Evolutionary conservation across 2,329 filamentous ascomycete species (phyloP), one percentile per base, ranked within the genome.

Genomic region (Chaetomiaceae sp.): DNA sequence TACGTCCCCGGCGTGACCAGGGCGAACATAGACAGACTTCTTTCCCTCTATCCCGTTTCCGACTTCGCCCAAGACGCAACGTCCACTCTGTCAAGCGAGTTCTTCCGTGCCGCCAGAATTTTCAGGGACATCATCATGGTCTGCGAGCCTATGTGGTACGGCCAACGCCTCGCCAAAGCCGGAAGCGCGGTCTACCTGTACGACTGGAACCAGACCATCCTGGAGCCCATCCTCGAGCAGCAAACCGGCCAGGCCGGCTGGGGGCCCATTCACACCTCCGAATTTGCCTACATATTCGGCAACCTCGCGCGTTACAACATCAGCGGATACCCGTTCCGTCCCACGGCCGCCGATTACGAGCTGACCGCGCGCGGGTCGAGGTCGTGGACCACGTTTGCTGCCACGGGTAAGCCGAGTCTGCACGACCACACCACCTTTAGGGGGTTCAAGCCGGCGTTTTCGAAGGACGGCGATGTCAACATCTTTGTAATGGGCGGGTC

Each of bases 1-100:
- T 36, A 61, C 1, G 54, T 67, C 25, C 53, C 54, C 30, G 46
- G 11, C 2, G 61, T 65, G 13, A 47, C 62, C 1, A 56, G 59
- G 14, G 48, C 55, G 1, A 54, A 67, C 7, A 62, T 61, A 4
- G 57, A 63, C 18, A 57, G 58, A 2, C 52, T 67, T 0, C 63
- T 69, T n/a, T 56, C 61, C 0, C 54, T 65, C 1, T 68, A 68
- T 33, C 57, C 62, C 0, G 55, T 48, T 0, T 51, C 59, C 5
- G 61, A 64, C 13, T 67, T 68, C 21, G 55, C 57, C 1, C 18
- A 55, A 3, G 62, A 65, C 0, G 27, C 60, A 9, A 14, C 25
- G 1, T 57, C n/a, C 14, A 27, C 27, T 54, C 7, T 67, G 63
- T 42, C 51, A 57, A 11, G 43, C 59, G 55, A 65, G 18, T 64